Base-by-base conservation (phyloP, 768 basidiomycete genomes). In the Pisolithus albus region DNA sequence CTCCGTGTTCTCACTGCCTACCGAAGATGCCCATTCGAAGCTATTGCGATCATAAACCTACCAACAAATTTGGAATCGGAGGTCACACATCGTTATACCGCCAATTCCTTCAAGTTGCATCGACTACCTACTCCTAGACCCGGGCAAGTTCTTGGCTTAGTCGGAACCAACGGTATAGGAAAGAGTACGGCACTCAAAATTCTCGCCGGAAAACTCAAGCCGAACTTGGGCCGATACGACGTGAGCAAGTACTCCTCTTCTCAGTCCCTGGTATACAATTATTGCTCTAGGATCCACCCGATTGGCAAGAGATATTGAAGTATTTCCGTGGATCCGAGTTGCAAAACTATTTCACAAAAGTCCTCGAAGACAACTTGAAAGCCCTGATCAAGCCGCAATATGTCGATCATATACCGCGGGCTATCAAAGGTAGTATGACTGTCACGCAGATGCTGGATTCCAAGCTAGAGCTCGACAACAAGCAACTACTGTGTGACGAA, bases 341-440 rank as follows among this genome's bases (percentile, higher is more conserved):
- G 23, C 96, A 99, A 66, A 99, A 99, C 67, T 99, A 98, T 74
- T 99, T 99, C 72, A 98, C 96, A 47, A 98, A 98, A 71, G 92
- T 98, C 6, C 78, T 99, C 18, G 96, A 98, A 70, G 96, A 99
- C 70, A 93, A 99, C 64, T 75, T 98, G 65, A 98, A 97, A 75
- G 94, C 96, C 1, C 81, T 99, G 55, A 98, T 98, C 69, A 99
- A 99, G 71, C 96, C 96, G 1, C 96, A 99, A 80, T 99, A 99
- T 66, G 96, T 99, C 57, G 96, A 99, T 67, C 94, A 98, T 68
- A 97, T 99, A 62, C 96, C 96, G 4, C 82, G 86, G 40, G 92
- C 92, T 38, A 90, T 99, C 77, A 95, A 98, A 70, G 92, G 87
- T 49, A 76, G 73, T 45, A 79, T 90, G 77, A 86, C 86, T 3